Evolutionary conservation across 2,329 filamentous ascomycete genomes (phyloP).

Genomic region (Aspergillus sp.): DNA sequence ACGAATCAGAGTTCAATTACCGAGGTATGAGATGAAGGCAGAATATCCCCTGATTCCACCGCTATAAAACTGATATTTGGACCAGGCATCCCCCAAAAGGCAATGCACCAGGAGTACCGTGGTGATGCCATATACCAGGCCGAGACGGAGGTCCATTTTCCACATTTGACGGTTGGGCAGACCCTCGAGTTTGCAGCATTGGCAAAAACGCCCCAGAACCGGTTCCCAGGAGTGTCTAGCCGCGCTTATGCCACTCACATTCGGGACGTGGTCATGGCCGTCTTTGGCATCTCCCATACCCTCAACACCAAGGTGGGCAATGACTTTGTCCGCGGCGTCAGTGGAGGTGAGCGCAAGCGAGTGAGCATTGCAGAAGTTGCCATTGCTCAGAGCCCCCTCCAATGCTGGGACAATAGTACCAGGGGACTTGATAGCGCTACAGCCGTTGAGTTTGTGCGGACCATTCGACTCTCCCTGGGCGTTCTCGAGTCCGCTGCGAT

Average conservation of each 20-base stretch:
- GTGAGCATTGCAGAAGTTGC: slow-evolving; percentile 59
- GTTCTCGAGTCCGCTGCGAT: slow-evolving; percentile 34
- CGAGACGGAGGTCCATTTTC: slow-evolving; percentile 81
- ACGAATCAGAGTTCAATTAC: slow-evolving; percentile 73
- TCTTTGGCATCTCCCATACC: slow-evolving; percentile 52
- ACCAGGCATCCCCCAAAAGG: too few species aligned
- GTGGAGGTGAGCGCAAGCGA: slow-evolving; percentile 61
- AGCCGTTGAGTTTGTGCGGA: slow-evolving; percentile 57
- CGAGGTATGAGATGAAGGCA: slow-evolving; percentile 45
- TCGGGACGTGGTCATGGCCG: slow-evolving; percentile 47
- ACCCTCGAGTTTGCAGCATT: slow-evolving; percentile 77
- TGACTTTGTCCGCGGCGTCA: slow-evolving; percentile 61
- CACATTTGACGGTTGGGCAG: slow-evolving; percentile 72
- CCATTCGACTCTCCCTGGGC: slow-evolving; percentile 22
- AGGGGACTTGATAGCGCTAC: slow-evolving; percentile 55
- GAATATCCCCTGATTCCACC: too few species aligned
- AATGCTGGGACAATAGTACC: slow-evolving; percentile 51
- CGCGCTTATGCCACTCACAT: slow-evolving; percentile 45
- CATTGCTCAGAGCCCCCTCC: slow-evolving; percentile 40
- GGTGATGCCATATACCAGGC: slow-evolving; percentile 86
- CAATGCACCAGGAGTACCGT: slow-evolving; percentile 66
- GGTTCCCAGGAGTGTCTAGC: slow-evolving; percentile 39
- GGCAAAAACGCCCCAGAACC: slow-evolving; percentile 54
- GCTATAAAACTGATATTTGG: too few species aligned
- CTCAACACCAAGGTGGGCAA: slow-evolving; percentile 48